Evolutionary conservation across 371 early-diverging fungal species (phyloP).

Genomic region (Circinella minor): DNA sequence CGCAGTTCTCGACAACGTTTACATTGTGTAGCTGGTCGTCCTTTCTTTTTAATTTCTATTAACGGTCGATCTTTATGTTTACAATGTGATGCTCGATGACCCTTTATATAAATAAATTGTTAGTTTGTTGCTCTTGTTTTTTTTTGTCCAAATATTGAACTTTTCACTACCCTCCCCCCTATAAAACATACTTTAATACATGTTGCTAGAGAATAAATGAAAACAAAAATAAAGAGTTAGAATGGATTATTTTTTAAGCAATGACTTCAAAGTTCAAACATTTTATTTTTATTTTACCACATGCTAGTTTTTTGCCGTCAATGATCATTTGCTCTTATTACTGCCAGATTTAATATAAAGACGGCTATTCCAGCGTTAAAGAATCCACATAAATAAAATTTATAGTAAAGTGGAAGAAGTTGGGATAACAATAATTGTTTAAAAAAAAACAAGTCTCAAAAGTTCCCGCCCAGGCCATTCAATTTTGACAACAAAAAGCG

Average conservation of each 20-base stretch:
- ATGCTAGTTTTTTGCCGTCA: conserved; percentile 30
- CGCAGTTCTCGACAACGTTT: conserved; percentile 74
- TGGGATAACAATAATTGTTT: too few relatives aligned
- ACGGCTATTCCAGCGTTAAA: too few relatives aligned
- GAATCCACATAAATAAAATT: too few relatives aligned
- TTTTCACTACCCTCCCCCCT: not conserved
- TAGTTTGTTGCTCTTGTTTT: not conserved
- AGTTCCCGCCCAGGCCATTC: too few relatives aligned
- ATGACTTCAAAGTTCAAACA: not conserved
- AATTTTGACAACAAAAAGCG: too few relatives aligned
- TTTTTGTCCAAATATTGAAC: too few relatives aligned
- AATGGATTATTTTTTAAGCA: not conserved
- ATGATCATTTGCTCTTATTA: conserved; percentile 15
- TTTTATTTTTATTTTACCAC: conserved; percentile 17
- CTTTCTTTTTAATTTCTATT: conserved; percentile 74
- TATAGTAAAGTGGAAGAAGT: too few relatives aligned
- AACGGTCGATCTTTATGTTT: conserved; percentile 66
- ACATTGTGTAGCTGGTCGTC: conserved; percentile 85
- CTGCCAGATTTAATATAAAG: too few relatives aligned
- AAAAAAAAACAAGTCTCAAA: too few relatives aligned
- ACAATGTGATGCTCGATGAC: conserved; percentile 68
- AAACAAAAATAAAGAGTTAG: not conserved
- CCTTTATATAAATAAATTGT: conserved; percentile 29
- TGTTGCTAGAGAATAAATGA: conserved; percentile 32
- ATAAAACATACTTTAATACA: conserved; percentile 40